Evolutionary conservation across 768 basidiomycete genomes (phyloP), one percentile per base, ranked within the genome.

Genomic region (Gyrodon lividus): DNA sequence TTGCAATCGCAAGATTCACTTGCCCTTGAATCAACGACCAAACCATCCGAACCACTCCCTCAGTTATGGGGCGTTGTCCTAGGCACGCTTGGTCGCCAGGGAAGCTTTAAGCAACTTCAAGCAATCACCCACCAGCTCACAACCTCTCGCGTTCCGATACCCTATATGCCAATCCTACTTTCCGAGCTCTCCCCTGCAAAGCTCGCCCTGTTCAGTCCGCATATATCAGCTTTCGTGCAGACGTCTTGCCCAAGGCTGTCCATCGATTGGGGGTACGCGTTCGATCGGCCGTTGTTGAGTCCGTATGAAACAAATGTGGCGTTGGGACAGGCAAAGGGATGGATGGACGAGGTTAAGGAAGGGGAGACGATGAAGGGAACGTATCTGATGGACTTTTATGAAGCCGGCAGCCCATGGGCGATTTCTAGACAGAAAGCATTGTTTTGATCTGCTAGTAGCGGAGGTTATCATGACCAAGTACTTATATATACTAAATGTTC

Each of bases 241-340:
- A 99, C 97, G 1, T 92, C 94, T 0, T 98, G 97, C 68, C 97
- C 97, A 3, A 84, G 97, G 22, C 74, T 99, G 47, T 94, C 92
- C 16, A 98, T 98, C 51, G 97, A 99, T 65, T 99, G 97, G 97
- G 97, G 97, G 4, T 95, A 95, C 63, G 97, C 96, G 1, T 99
- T 99, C 71, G 77, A 86, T 48, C 75, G 80, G 19, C 97, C 97
- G 2, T 74, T 98, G 43, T 71, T 99, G 31, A 94, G 86, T 60
- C 94, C 96, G 1, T 99, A 98, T 65, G 97, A 98, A 70, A 87
- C 90, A 0, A 83, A 86, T 5, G 89, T 98, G 2, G 93, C 86
- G 10, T 76, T 97, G 2, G 91, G 70, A 26, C 55, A 42, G 48
- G 53, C 89, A 1, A 76, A 77, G 45, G 83, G 87, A 23, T 93